phyloP scores from a whole-genome alignment of 2,329 filamentous ascomycete genomes.

The Penicillium sp. region DNA sequence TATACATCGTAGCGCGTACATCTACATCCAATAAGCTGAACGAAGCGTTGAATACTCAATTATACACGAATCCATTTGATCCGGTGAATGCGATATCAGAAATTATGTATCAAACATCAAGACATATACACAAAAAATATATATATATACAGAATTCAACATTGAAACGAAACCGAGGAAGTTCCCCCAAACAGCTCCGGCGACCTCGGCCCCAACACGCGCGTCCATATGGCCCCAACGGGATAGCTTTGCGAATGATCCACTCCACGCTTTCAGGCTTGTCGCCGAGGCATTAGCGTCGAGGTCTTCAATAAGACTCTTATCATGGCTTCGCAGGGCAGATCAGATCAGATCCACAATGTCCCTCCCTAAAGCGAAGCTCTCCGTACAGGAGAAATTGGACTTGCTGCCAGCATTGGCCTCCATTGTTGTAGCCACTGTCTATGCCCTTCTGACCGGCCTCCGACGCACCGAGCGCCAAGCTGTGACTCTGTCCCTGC shows the following conservation, averaged over 20 bases:
- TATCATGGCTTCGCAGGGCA: neutral
- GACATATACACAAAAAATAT: too few relatives aligned
- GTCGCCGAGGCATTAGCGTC: neutral
- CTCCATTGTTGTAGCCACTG: constrained; percentile 26
- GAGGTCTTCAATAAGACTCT: neutral
- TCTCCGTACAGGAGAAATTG: constrained; percentile 33
- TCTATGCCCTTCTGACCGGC: constrained; percentile 32
- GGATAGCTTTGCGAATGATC: constrained; percentile 19
- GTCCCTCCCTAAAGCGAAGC: constrained; percentile 19
- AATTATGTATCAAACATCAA: too few relatives aligned
- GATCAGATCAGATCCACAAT: constrained; percentile 10
- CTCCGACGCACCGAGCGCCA: constrained; percentile 29
- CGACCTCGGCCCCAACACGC: neutral
- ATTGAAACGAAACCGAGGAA: too few relatives aligned
- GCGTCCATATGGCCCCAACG: constrained; percentile 3
- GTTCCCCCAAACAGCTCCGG: too few relatives aligned
- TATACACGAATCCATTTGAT: too few relatives aligned
- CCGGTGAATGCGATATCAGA: too few relatives aligned
- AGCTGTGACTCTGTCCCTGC: constrained; percentile 33
- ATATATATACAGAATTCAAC: too few relatives aligned
- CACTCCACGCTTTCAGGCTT: neutral
- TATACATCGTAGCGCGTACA: too few relatives aligned
- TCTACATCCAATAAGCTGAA: too few relatives aligned
- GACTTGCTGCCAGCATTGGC: constrained; percentile 35
- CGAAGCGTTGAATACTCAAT: too few relatives aligned